A percentile compares a stretch with the other conserved stretches of the same genome.
Evolutionary conservation across 164 flowering plant genomes (phyloP).

Genomic region (Liriodendron chinense): DNA sequence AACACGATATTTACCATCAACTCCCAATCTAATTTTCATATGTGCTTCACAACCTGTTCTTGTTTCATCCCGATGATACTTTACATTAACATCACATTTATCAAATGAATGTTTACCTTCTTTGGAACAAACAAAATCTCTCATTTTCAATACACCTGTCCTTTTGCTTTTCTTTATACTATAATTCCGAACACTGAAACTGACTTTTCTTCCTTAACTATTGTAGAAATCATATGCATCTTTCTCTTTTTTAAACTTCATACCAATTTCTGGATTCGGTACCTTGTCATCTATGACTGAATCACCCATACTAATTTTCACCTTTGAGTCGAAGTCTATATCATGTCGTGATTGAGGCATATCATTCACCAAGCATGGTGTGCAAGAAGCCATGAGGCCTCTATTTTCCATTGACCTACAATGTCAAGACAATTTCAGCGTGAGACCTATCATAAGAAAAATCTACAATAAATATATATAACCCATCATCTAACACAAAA

Average conservation of each 20-base stretch:
- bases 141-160: not conserved
- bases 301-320: too few species aligned
- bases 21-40: not conserved
- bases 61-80: slow-evolving; percentile 3
- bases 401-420: too few species aligned
- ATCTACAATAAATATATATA: too few species aligned
- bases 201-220: not conserved
- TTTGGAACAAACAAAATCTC: slow-evolving; percentile 7
- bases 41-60: slow-evolving; percentile 4
- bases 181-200: not conserved
- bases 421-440: too few species aligned
- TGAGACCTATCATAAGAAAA: too few species aligned
- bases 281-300: not conserved
- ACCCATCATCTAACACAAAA: too few species aligned
- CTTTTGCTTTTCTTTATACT: not conserved
- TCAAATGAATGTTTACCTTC: slow-evolving; percentile 5
- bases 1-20: not conserved
- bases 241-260: slow-evolving; percentile 8
- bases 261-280: slow-evolving; percentile 2
- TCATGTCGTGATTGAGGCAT: too few species aligned
- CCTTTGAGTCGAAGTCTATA: too few species aligned
- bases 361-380: too few species aligned
- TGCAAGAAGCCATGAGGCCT: too few species aligned
- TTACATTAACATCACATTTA: not conserved
- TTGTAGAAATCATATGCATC: slow-evolving; percentile 9